Evolutionary conservation across 129 eudicot genomes (phyloP), one percentile per base, ranked within the genome.

Genomic region (Dittrichia graveolens): DNA sequence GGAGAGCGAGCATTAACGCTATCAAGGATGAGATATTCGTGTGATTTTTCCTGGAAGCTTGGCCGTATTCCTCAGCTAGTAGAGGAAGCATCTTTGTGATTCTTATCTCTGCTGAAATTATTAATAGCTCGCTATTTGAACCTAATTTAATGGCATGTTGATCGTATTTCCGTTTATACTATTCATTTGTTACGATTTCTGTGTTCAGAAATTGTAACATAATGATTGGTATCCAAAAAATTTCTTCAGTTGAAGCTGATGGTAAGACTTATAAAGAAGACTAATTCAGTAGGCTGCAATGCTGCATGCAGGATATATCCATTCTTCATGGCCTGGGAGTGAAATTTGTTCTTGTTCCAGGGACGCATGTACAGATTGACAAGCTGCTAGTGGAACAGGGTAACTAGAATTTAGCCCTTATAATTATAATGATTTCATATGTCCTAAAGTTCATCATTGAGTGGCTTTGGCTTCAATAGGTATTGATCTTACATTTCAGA

Each of bases 321-420:
- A 82, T 95, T 7, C 89, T 95, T 52, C 99, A 86, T 78, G 99
- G 97, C 4, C 67, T 95, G 34, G 99, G 99, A 40, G 81, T 95
- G 72, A 86, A 87, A 70, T 95, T 95, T 81, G 97, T 95, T 74
- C 84, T 95, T 66, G 96, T 90, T 47, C 99, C 99, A 2, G 99
- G 96, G 67, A 95, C 97, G 38, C 97, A 95, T 83, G 87, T 90
- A 7, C 99, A 86, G 58, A 95, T 95, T 76, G 99, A 95, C 81
- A 79, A 83, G 83, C 85, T 88, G 44, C 60, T 95, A 86, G 85
- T 85, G 35, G 95, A 90, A 45, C 86, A 89, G 75, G 99, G 99
- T 24, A 24, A 24, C 31, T 24, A 24, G 31, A 24, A 24, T 24
- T 24, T 24, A 24, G 31, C 31, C 31, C 31, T 24, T 24, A 24